Evolutionary conservation across 2,329 filamentous ascomycete species (phyloP), one percentile per base, ranked within the genome.

Genomic region (Colletotrichum scovillei): DNA sequence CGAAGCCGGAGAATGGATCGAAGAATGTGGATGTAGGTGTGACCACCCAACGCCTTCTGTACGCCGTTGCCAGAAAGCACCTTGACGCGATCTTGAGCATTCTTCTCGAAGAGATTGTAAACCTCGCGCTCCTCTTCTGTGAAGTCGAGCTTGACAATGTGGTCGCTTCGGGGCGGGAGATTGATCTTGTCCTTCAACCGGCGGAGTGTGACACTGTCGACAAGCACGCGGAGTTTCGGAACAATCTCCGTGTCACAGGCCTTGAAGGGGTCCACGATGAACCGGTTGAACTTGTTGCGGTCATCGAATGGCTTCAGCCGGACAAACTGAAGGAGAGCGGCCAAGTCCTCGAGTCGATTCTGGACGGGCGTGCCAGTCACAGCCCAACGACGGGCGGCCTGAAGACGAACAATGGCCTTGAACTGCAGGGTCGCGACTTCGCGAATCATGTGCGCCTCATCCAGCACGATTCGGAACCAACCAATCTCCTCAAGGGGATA

Each of bases 361-460:
- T 98, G 96, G 9, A 98, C 94, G 0, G 95, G 97, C 0, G 97
- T 98, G 67, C 96, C 97, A 0, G 97, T 98, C n/a, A 98, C 94
- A 3, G 95, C 96, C 97, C 97, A 99, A 42, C 95, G 92, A 38
- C 95, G 91, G 79, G 94, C 90, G 2, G 95, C 94, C 73, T 93
- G 89, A 3, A 98, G 86, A 24, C 91, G 89, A 76, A 95, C 95
- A 24, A 97, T 94, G 3, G 94, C 94, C 80, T 95, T 95, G 67
- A 95, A 97, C 76, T 96, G 93, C 53, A 93, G 86, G 0, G 95
- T 96, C 4, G 88, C 90, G 75, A 94, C 92, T 77, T 97, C 96
- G 30, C 97, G 94, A 76, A 99, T 98, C 82, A 94, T 94, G 81
- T 99, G 97, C 0, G 95, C 97, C 83, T 99, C 96, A 76, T 98